Conservation (phyloP, 345 rosid species). For the Melaleuca quinquenervia region DNA sequence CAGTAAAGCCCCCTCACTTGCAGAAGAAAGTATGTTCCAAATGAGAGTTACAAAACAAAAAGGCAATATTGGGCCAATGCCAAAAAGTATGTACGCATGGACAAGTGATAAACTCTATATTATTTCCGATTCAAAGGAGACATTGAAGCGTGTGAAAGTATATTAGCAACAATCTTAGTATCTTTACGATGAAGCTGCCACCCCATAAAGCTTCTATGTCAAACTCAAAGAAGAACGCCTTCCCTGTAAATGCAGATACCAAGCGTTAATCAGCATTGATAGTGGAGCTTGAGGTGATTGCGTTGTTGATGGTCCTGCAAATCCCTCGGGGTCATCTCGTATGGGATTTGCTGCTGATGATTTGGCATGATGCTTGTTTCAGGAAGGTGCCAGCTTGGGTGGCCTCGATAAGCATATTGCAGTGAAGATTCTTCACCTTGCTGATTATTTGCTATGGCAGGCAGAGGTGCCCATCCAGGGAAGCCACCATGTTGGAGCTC, state of each 20-base stretch:
- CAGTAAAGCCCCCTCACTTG: not conserved
- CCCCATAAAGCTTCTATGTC: not conserved
- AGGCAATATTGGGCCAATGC: too few relatives aligned
- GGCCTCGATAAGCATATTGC: slow-evolving; percentile 8
- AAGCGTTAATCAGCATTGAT: not conserved
- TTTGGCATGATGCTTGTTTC: slow-evolving; percentile 5
- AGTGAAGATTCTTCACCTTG: slow-evolving; percentile 6
- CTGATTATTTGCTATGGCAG: not conserved
- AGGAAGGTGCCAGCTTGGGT: slow-evolving; percentile 3
- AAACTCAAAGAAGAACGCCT: not conserved
- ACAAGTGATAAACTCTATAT: too few relatives aligned
- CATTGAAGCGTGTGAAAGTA: not conserved
- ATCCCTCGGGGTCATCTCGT: not conserved
- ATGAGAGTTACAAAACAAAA: not conserved
- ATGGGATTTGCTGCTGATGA: slow-evolving; percentile 4
- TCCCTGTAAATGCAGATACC: not conserved
- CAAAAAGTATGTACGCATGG: too few relatives aligned
- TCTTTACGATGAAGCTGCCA: not conserved
- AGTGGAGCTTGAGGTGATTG: not conserved
- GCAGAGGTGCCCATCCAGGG: not conserved
- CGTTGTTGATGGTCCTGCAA: not conserved
- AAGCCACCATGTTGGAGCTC: not conserved
- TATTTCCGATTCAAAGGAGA: not conserved
- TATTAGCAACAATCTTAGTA: not conserved
- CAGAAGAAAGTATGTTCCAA: not conserved